Evolutionary conservation across 2,329 filamentous ascomycete genomes (phyloP).

Genomic region (Penicillium sp.): DNA sequence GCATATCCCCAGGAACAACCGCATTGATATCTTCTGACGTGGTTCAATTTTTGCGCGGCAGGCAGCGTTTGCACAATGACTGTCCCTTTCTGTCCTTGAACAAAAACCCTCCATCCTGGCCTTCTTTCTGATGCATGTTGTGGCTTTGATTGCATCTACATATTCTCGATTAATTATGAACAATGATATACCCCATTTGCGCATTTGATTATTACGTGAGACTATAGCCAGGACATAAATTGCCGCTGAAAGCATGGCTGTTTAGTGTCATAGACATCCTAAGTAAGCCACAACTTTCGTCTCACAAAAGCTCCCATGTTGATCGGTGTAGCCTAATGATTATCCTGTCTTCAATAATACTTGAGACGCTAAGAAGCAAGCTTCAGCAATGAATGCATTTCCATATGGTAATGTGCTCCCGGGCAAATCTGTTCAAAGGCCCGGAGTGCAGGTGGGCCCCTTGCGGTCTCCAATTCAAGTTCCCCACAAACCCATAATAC

Average conservation of each 20-base stretch:
- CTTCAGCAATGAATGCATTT: no score
- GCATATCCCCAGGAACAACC: background rate
- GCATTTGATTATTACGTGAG: background rate
- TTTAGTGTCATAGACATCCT: no score
- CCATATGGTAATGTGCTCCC: no score
- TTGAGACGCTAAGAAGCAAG: no score
- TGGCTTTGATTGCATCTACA: background rate
- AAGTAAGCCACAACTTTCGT: no score
- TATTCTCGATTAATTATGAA: conserved; percentile 3
- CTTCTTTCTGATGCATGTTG: background rate
- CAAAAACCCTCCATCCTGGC: background rate
- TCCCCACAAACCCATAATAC: no score
- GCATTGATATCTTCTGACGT: background rate
- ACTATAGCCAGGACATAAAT: background rate
- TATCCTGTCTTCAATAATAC: no score
- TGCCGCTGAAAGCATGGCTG: background rate
- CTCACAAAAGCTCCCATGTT: no score
- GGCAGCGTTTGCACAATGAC: background rate
- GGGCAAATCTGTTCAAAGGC: no score
- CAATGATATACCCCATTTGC: background rate
- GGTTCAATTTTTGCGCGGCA: background rate
- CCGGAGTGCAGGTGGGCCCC: no score
- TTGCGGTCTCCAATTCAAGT: no score
- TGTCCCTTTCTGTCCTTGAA: background rate
- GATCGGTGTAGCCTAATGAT: no score